phyloP scores from a whole-genome alignment of 1,284 basidiomycete genomes.

The Cystobasidium sp. region DNA sequence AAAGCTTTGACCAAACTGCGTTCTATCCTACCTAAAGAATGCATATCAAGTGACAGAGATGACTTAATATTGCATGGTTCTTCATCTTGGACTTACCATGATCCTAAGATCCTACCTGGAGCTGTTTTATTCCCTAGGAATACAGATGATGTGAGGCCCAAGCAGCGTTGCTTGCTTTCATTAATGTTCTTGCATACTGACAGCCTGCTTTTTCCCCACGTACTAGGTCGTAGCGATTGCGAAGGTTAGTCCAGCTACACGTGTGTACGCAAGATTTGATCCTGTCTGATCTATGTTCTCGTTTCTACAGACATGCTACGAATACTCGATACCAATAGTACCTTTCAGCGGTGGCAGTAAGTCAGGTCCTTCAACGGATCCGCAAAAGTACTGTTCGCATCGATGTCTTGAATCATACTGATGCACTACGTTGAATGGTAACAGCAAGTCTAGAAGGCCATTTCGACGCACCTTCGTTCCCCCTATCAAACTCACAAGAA shows the following conservation, averaged over 20 bases:
- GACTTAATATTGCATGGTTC: conserved; percentile 48
- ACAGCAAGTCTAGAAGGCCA: conserved; percentile 66
- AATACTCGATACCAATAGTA: conserved; percentile 71
- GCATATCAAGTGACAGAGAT: conserved; percentile 45
- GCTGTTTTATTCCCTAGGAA: conserved; percentile 51
- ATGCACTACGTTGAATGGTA: not conserved
- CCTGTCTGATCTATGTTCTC: not conserved
- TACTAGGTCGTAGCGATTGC: conserved; percentile 33
- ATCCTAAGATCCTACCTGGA: conserved; percentile 51
- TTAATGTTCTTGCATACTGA: too few species aligned
- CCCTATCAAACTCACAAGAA: conserved; percentile 38
- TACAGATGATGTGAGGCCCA: conserved; percentile 74
- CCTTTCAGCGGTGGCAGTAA: conserved; percentile 69
- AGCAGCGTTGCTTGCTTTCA: too few species aligned
- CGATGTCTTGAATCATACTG: not conserved
- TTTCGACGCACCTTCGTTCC: conserved; percentile 60
- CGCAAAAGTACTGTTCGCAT: conserved; percentile 52
- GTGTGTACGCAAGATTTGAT: not conserved
- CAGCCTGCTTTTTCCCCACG: not conserved
- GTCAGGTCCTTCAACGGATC: conserved; percentile 52
- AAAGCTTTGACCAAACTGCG: conserved; percentile 46
- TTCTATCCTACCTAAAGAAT: conserved; percentile 47
- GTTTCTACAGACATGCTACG: conserved; percentile 61
- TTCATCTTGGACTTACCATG: conserved; percentile 47
- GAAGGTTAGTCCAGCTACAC: conserved; percentile 8